These are phyloP conservation scores for Clarireedia sp. DNA, from an alignment of 2,329 filamentous ascomycete genomes.

Conservation along the genomic window DNA sequence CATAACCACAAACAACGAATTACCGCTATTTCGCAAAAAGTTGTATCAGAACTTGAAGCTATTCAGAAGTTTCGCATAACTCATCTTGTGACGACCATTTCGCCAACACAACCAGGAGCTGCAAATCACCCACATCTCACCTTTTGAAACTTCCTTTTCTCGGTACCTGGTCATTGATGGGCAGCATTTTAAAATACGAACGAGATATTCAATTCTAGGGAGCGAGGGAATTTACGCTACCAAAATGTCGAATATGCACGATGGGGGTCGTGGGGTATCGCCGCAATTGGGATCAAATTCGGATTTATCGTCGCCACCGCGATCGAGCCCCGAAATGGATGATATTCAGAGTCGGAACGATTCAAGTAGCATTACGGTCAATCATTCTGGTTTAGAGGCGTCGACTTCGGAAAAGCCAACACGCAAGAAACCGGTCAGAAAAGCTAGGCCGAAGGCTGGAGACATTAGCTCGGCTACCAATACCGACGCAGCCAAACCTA, in stretches of 20 bases:
- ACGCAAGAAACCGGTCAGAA: slow-evolving; percentile 57
- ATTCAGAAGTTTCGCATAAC: slow-evolving; percentile 19
- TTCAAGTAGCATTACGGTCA: slow-evolving; percentile 20
- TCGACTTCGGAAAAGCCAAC: slow-evolving; percentile 16
- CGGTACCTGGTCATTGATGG: not conserved
- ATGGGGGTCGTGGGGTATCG: slow-evolving; percentile 8
- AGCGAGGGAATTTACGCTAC: not conserved
- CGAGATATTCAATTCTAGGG: not conserved
- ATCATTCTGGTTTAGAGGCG: slow-evolving; percentile 13
- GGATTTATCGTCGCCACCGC: slow-evolving; percentile 45
- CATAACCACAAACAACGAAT: slow-evolving; percentile 3
- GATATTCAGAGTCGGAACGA: slow-evolving; percentile 13
- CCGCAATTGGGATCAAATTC: slow-evolving; percentile 25
- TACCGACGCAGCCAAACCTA: slow-evolving; percentile 37
- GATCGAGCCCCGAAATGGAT: slow-evolving; percentile 41
- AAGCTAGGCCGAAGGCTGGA: slow-evolving; percentile 46
- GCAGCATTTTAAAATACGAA: not conserved
- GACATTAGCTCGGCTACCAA: slow-evolving; percentile 31
- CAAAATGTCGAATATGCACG: slow-evolving; percentile 4
- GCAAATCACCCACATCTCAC: not conserved
- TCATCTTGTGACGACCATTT: slow-evolving; percentile 15
- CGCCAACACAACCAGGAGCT: not conserved
- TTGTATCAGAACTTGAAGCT: slow-evolving; percentile 23
- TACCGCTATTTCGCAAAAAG: slow-evolving; percentile 11
- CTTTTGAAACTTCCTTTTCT: too few species aligned